Percentiles rank a stretch among this genome's conserved stretches.
These are phyloP conservation scores for Aphanoascus verrucosus DNA, from an alignment of 2,329 filamentous ascomycete genomes.

Conservation along the genomic window DNA sequence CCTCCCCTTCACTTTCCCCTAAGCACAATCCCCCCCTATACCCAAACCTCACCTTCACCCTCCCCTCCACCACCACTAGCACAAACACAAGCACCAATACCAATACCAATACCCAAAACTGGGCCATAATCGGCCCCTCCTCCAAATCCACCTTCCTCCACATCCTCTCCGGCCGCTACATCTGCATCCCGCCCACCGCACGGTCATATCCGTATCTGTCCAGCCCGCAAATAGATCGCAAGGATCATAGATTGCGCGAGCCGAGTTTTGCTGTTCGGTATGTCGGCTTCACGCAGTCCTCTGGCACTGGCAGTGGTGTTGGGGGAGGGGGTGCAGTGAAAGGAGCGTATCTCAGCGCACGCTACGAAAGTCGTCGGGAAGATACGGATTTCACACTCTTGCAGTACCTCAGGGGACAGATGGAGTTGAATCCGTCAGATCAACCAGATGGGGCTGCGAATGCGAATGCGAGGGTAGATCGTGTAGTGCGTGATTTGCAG, in stretches of 20 bases:
- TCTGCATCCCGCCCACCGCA: conserved; percentile 64
- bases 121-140: conserved; percentile 72
- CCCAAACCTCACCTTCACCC: conserved; percentile 54
- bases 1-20: conserved; percentile 38
- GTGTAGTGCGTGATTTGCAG: conserved; percentile 59
- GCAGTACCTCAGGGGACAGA: conserved; percentile 74
- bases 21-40: conserved; percentile 63
- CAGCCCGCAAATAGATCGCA: conserved; percentile 46
- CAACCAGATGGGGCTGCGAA: conserved; percentile 23
- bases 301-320: conserved; percentile 61
- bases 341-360: conserved; percentile 75
- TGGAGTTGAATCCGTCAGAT: conserved; percentile 64
- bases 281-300: conserved; percentile 90
- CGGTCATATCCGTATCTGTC: conserved; percentile 70
- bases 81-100: too few relatives aligned
- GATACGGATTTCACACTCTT: conserved; percentile 75
- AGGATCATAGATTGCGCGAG: conserved; percentile 43
- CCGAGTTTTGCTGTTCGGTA: conserved; percentile 66
- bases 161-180: conserved; percentile 61
- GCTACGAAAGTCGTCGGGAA: conserved; percentile 82
- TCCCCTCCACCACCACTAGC: conserved; percentile 37
- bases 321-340: conserved; percentile 39
- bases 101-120: conserved; percentile 46
- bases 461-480: conserved; percentile 44
- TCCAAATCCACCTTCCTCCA: conserved; percentile 78